A percentile compares a stretch with the other conserved stretches of the same genome.
phyloP scores from a whole-genome alignment of 768 basidiomycete genomes.

The Leccinum obscurum region DNA sequence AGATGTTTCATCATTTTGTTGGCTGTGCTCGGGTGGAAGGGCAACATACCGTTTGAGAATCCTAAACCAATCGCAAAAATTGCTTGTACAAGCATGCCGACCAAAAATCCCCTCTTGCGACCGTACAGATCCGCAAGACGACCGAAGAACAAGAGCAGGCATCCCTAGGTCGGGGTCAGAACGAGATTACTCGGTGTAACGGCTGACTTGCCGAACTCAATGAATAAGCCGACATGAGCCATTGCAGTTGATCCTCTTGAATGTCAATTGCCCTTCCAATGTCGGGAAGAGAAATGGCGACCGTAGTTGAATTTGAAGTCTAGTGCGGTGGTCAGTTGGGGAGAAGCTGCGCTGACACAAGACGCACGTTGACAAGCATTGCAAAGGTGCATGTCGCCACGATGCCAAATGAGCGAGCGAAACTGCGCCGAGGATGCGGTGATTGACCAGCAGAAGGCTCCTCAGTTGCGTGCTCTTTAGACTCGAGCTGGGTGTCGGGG shows the following conservation, averaged over 20 bases:
- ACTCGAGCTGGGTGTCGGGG: slow-evolving; percentile 14
- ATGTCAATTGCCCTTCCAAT: slow-evolving; percentile 53
- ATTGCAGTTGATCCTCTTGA: slow-evolving; percentile 55
- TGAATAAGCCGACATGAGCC: slow-evolving; percentile 67
- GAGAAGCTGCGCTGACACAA: not conserved
- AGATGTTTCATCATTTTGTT: no score
- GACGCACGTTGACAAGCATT: slow-evolving; percentile 38
- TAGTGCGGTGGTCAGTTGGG: slow-evolving; percentile 14
- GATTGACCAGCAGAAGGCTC: not conserved
- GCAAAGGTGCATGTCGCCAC: slow-evolving; percentile 41
- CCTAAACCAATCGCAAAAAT: slow-evolving; percentile 64
- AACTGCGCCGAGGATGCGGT: slow-evolving; percentile 21
- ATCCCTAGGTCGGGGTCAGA: slow-evolving; percentile 53
- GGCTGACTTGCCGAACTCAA: slow-evolving; percentile 56
- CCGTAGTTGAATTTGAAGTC: slow-evolving; percentile 41
- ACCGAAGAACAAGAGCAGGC: slow-evolving; percentile 73
- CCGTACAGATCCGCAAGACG: slow-evolving; percentile 82
- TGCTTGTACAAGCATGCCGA: slow-evolving; percentile 54
- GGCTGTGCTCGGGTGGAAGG: no score
- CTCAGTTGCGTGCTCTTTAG: slow-evolving; percentile 11
- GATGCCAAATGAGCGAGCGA: slow-evolving; percentile 28
- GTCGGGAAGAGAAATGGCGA: slow-evolving; percentile 51
- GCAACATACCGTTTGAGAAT: slow-evolving; percentile 52
- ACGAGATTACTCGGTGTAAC: not conserved
- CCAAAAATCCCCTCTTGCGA: slow-evolving; percentile 63